phyloP scores from a whole-genome alignment of 768 basidiomycete genomes.

The Lactifluus piperatus region DNA sequence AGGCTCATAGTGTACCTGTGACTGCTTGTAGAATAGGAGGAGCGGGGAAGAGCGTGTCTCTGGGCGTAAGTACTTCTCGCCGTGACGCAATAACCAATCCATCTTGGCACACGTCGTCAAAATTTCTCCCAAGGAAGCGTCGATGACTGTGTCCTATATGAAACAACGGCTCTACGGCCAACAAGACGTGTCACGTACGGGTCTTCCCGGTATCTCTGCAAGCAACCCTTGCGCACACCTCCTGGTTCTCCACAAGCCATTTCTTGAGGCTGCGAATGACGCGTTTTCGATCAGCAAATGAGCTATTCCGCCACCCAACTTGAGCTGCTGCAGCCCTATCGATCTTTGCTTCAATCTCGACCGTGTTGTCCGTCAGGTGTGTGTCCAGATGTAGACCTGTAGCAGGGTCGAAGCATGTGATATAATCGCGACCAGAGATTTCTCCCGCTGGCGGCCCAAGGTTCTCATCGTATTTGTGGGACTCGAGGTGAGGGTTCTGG shows the following conservation, averaged over 20 bases:
- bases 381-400: slow-evolving; percentile 78
- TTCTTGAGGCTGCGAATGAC: slow-evolving; percentile 82
- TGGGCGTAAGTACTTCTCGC: slow-evolving; percentile 67
- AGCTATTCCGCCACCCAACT: slow-evolving; percentile 59
- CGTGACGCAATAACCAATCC: slow-evolving; percentile 84
- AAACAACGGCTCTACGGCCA: not conserved
- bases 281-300: slow-evolving; percentile 70
- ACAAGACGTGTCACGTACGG: slow-evolving; percentile 37
- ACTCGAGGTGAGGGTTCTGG: slow-evolving; percentile 48
- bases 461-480: slow-evolving; percentile 49
- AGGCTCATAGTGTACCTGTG: slow-evolving; percentile 79
- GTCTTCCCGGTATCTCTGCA: slow-evolving; percentile 96
- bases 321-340: slow-evolving; percentile 55
- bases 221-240: slow-evolving; percentile 75
- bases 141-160: slow-evolving; percentile 53
- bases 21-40: slow-evolving; percentile 67
- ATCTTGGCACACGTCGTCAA: slow-evolving; percentile 91
- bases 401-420: slow-evolving; percentile 90
- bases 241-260: slow-evolving; percentile 91
- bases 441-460: slow-evolving; percentile 41
- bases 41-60: slow-evolving; percentile 60
- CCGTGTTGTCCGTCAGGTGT: slow-evolving; percentile 60
- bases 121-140: slow-evolving; percentile 92
- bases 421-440: slow-evolving; percentile 48
- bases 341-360: slow-evolving; percentile 72